Conservation (phyloP, 2,329 filamentous ascomycete species). For the Claviceps monticola region DNA sequence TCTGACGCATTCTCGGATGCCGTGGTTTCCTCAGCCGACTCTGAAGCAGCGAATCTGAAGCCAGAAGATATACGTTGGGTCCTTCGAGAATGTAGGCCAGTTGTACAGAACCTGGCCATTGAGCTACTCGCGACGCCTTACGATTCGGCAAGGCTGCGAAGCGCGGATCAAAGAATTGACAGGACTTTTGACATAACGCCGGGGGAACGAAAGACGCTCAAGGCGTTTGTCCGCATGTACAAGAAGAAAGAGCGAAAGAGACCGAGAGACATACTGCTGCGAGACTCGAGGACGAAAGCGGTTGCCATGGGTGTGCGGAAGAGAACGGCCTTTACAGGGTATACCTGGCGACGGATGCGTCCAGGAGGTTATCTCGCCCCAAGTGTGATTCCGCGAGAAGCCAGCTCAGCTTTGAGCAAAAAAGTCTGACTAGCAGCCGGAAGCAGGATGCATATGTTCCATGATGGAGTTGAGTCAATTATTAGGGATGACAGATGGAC, state of each 20-base stretch:
- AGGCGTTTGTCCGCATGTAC: slow-evolving; percentile 35
- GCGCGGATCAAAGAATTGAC: slow-evolving; percentile 35
- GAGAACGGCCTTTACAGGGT: slow-evolving; percentile 73
- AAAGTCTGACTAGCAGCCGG: background rate
- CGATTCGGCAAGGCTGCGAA: slow-evolving; percentile 33
- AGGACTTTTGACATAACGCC: slow-evolving; percentile 18
- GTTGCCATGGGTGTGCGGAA: slow-evolving; percentile 70
- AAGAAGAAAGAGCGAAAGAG: slow-evolving; percentile 59
- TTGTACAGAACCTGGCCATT: slow-evolving; percentile 29
- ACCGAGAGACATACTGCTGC: slow-evolving; percentile 70
- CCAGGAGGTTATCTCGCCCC: slow-evolving; percentile 18
- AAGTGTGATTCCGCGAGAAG: background rate
- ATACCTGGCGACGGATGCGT: slow-evolving; percentile 57
- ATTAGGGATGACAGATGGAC: background rate
- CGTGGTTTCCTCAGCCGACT: slow-evolving; percentile 30
- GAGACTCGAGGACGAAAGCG: slow-evolving; percentile 53
- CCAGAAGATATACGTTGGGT: slow-evolving; percentile 18
- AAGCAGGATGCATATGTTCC: background rate
- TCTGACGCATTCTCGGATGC: slow-evolving; percentile 57
- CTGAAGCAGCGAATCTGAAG: slow-evolving; percentile 17
- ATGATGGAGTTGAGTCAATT: background rate
- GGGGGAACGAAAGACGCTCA: slow-evolving; percentile 28
- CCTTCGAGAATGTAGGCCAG: slow-evolving; percentile 24
- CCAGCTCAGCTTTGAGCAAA: background rate
- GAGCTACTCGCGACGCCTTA: slow-evolving; percentile 33